Percentiles rank a stretch among this genome's conserved stretches.
Conservation (phyloP, 371 early-diverging fungal species). For the Mortierella sp. region DNA sequence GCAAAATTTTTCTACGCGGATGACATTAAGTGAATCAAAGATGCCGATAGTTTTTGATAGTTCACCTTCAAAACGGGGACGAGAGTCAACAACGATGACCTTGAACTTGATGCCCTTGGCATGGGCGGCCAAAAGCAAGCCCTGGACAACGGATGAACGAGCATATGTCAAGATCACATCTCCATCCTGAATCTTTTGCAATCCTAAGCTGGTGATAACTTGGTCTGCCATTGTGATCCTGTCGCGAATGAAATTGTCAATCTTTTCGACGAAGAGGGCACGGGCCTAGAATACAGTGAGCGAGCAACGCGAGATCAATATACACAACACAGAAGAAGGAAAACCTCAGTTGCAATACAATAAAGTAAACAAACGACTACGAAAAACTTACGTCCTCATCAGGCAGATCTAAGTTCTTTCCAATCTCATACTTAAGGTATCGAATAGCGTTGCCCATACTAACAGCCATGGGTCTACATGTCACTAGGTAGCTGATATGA, state of each 20-base stretch:
- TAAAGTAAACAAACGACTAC: too few relatives aligned
- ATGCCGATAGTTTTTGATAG: neutral
- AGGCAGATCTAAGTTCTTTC: constrained; percentile 75
- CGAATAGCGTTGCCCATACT: constrained; percentile 97
- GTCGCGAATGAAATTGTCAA: constrained; percentile 92
- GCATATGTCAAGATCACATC: constrained; percentile 95
- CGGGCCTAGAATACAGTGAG: constrained; percentile 42
- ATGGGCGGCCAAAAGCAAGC: constrained; percentile 83
- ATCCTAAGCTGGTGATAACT: constrained; percentile 80
- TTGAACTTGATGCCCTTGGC: constrained; percentile 81
- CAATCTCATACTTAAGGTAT: constrained; percentile 89
- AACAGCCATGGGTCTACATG: constrained; percentile 87
- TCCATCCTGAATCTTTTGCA: constrained; percentile 92
- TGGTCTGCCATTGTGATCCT: constrained; percentile 88
- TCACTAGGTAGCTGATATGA: constrained; percentile 90
- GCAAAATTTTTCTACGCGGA: too few relatives aligned
- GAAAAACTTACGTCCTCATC: constrained; percentile 82
- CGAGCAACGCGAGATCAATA: neutral
- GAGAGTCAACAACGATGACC: constrained; percentile 93
- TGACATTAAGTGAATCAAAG: too few relatives aligned
- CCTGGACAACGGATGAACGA: constrained; percentile 87
- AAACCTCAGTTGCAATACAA: too few relatives aligned
- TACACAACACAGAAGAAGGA: too few relatives aligned
- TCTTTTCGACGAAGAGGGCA: constrained; percentile 69
- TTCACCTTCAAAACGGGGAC: constrained; percentile 94